Evolutionary conservation across 805 yeast species (phyloP).

Genomic region (Spathaspora arborariae): DNA sequence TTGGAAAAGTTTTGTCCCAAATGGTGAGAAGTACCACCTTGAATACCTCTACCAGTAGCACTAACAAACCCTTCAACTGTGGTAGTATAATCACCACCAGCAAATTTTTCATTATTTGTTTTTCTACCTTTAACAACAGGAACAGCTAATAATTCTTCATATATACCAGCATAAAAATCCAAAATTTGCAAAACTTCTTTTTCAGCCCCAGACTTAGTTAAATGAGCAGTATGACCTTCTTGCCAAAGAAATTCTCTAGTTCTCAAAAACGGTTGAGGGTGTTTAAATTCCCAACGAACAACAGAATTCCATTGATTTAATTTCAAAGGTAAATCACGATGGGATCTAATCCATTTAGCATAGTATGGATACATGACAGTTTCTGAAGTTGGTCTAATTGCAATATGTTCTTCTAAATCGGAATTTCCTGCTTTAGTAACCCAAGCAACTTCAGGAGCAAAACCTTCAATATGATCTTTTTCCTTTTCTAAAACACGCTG

Average conservation of each 20-base stretch:
- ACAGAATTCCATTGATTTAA: conserved; percentile 99
- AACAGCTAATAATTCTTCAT: conserved; percentile 91
- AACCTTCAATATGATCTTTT: conserved; percentile 98
- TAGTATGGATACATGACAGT: conserved; percentile 99
- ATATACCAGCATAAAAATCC: conserved; percentile 79
- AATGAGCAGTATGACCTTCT: conserved; percentile 98
- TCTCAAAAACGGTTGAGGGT: conserved; percentile 98
- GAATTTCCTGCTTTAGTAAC: conserved; percentile 94
- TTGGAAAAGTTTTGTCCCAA: conserved; percentile 97
- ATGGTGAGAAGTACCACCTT: conserved; percentile 98
- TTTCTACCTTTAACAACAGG: conserved; percentile 94
- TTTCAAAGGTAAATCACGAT: conserved; percentile 94
- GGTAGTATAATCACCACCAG: conserved; percentile 95
- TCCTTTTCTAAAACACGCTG: conserved; percentile 90
- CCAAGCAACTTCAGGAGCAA: conserved; percentile 99
- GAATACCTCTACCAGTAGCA: conserved; percentile 99
- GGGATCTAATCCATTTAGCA: conserved; percentile 98
- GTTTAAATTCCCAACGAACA: conserved; percentile 99
- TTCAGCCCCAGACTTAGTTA: conserved; percentile 76
- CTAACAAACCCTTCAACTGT: conserved; percentile 97
- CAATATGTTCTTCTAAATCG: conserved; percentile 96
- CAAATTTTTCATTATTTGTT: conserved; percentile 97
- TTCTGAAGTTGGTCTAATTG: conserved; percentile 98
- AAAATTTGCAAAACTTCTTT: conserved; percentile 82
- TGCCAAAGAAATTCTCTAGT: conserved; percentile 99